phyloP scores from a whole-genome alignment of 1,284 basidiomycete species.

The Xerocomus nothofagi region DNA sequence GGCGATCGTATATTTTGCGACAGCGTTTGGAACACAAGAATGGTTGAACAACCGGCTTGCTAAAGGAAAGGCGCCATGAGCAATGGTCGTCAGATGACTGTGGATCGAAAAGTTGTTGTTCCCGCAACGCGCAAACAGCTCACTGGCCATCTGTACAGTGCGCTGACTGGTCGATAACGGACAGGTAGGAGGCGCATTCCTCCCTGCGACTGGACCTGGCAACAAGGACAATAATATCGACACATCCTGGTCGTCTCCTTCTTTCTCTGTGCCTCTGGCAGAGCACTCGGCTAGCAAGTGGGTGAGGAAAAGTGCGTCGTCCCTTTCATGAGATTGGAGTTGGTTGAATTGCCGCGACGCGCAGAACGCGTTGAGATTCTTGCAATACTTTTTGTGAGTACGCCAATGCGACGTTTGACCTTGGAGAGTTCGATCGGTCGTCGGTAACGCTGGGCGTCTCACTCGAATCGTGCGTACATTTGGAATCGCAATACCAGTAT shows the following conservation, averaged over 20 bases:
- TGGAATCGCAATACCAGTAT: slow-evolving; percentile 67
- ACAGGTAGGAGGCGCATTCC: slow-evolving; percentile 34
- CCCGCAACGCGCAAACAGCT: slow-evolving; percentile 59
- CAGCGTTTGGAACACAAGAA: slow-evolving; percentile 71
- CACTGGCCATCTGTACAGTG: slow-evolving; percentile 38
- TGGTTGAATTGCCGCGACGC: slow-evolving; percentile 47
- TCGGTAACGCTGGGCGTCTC: slow-evolving; percentile 4
- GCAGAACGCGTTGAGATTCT: slow-evolving; percentile 45
- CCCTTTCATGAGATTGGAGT: slow-evolving; percentile 50
- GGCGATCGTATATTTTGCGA: slow-evolving; percentile 55
- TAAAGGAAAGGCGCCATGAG: slow-evolving; percentile 69
- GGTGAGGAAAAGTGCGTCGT: slow-evolving; percentile 63
- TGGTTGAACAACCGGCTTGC: slow-evolving; percentile 77
- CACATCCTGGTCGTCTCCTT: slow-evolving; percentile 31
- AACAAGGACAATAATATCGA: slow-evolving; percentile 51
- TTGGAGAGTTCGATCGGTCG: slow-evolving; percentile 32
- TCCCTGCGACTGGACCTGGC: slow-evolving; percentile 39
- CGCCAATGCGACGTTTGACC: slow-evolving; percentile 70
- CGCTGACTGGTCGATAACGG: slow-evolving; percentile 30
- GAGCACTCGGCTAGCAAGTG: slow-evolving; percentile 53
- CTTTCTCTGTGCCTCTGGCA: slow-evolving; percentile 7
- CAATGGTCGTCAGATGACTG: slow-evolving; percentile 63
- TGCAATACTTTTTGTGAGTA: slow-evolving; percentile 63
- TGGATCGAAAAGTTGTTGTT: slow-evolving; percentile 79
- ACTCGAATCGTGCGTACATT: slow-evolving; percentile 47